phyloP scores from a whole-genome alignment of 345 rosid genomes.

The Citrus maxima region DNA sequence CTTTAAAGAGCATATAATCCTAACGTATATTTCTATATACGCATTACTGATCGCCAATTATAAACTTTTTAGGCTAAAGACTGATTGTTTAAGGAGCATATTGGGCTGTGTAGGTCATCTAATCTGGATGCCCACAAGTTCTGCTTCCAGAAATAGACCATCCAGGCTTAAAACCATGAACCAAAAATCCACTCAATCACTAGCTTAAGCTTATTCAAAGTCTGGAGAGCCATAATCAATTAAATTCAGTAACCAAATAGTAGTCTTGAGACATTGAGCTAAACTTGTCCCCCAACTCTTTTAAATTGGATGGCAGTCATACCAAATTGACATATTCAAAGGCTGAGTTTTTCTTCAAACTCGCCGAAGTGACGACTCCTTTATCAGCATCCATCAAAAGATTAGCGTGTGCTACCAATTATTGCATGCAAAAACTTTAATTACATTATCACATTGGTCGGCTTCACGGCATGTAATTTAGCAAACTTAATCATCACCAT shows the following conservation, averaged over 20 bases:
- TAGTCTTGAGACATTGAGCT: too few species aligned
- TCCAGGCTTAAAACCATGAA: background rate
- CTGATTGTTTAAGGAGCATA: background rate
- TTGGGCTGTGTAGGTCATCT: background rate
- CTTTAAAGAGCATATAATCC: too few species aligned
- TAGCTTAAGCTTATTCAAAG: background rate
- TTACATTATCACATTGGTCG: too few species aligned
- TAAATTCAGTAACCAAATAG: background rate
- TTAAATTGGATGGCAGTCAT: too few species aligned
- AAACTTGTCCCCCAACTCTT: too few species aligned
- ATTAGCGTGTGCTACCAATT: conserved; percentile 5
- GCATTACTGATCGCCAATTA: background rate
- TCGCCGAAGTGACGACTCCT: conserved; percentile 63
- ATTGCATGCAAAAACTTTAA: too few species aligned
- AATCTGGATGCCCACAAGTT: background rate
- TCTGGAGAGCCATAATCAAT: background rate
- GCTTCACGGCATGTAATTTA: too few species aligned
- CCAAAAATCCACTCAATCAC: background rate
- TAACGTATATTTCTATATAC: background rate
- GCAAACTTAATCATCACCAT: too few species aligned
- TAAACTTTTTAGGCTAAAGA: background rate
- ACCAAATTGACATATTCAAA: conserved; percentile 16
- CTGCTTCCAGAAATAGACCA: background rate
- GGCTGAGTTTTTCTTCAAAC: conserved; percentile 51
- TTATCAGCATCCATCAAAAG: conserved; percentile 59